Evolutionary conservation across 305 asterid species (phyloP).

Genomic region (Fraxinus ornus): DNA sequence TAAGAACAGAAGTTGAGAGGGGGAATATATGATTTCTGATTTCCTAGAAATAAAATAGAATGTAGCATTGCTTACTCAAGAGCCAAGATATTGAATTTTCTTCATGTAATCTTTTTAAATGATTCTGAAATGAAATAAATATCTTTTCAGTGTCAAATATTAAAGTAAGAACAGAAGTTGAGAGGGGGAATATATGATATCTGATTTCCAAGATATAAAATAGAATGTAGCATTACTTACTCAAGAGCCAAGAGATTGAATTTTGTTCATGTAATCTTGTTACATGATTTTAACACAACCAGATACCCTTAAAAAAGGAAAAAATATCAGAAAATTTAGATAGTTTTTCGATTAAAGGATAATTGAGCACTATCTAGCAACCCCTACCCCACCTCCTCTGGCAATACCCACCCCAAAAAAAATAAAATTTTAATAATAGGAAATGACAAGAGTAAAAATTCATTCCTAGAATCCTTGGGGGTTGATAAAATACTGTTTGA

Average conservation of each 20-base stretch:
- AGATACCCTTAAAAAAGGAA: neutral
- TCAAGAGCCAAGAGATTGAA: neutral
- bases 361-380: neutral
- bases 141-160: neutral
- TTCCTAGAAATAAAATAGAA: neutral
- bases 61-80: neutral
- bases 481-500: neutral
- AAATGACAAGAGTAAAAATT: neutral
- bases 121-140: too few species aligned
- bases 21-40: neutral
- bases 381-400: neutral
- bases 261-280: neutral
- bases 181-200: neutral
- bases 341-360: neutral
- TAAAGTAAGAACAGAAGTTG: neutral
- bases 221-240: neutral
- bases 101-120: neutral
- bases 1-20: neutral
- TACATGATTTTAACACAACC: neutral
- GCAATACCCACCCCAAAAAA: neutral
- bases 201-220: neutral
- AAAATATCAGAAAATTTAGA: neutral
- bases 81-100: neutral
- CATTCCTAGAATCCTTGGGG: neutral
- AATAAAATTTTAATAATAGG: neutral